These are phyloP conservation scores for Inonotus hispidus DNA, from an alignment of 1,284 basidiomycete species.

Conservation along the genomic window DNA sequence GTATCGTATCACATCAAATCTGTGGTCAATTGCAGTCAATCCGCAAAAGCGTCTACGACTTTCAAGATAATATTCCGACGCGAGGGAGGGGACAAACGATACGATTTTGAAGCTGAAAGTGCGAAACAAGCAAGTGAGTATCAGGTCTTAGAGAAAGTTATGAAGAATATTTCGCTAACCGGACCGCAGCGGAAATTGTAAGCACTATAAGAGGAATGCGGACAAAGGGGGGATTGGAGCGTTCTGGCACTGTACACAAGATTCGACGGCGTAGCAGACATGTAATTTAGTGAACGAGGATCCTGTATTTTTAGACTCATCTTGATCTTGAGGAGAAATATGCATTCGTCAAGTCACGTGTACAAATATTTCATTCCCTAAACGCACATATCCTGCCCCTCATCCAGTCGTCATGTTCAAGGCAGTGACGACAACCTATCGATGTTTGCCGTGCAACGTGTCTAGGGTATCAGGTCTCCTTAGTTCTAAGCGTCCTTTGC, in stretches of 20 bases:
- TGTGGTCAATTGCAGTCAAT: constrained; percentile 80
- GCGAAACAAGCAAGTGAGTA: constrained; percentile 69
- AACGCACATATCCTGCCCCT: background rate
- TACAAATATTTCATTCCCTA: background rate
- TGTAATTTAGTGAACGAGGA: background rate
- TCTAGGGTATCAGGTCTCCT: background rate
- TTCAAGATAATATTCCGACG: constrained; percentile 83
- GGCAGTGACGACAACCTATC: background rate
- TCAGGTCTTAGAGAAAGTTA: background rate
- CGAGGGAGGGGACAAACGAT: constrained; percentile 79
- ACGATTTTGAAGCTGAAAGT: constrained; percentile 96
- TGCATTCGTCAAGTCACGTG: background rate
- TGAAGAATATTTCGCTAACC: background rate
- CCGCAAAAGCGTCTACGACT: constrained; percentile 70
- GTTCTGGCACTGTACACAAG: constrained; percentile 14
- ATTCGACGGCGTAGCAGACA: constrained; percentile 12
- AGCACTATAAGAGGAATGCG: constrained; percentile 14
- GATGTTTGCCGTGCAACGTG: background rate
- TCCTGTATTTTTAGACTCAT: background rate
- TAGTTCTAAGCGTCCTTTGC: background rate
- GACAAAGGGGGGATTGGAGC: constrained; percentile 10
- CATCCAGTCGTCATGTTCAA: background rate
- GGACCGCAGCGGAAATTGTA: constrained; percentile 16
- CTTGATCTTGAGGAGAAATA: too few species aligned
- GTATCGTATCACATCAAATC: constrained; percentile 90